These are phyloP conservation scores for Alternaria sp. DNA, from an alignment of 2,329 filamentous ascomycete species.

Conservation along the genomic window DNA sequence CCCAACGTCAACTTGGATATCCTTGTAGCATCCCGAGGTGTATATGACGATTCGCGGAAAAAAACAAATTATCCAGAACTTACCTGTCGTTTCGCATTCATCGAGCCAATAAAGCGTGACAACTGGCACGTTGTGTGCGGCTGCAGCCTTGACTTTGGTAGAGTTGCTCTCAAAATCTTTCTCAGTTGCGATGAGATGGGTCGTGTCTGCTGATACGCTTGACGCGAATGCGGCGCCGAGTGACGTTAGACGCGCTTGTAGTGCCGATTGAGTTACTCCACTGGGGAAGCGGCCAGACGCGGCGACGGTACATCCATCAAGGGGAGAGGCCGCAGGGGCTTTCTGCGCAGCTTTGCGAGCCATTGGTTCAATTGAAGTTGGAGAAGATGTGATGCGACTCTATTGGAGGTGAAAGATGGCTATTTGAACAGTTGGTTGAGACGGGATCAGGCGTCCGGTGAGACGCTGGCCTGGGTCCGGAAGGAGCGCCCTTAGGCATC, in stretches of 20 bases:
- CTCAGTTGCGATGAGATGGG: constrained; percentile 66
- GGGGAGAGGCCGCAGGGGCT: constrained; percentile 41
- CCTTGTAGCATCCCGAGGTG: neutral
- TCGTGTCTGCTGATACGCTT: constrained; percentile 60
- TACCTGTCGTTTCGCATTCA: constrained; percentile 59
- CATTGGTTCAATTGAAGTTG: constrained; percentile 23
- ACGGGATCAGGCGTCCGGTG: constrained; percentile 6
- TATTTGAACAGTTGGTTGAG: constrained; percentile 23
- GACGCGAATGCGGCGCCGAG: constrained; percentile 62
- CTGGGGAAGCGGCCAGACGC: constrained; percentile 68
- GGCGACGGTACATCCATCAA: constrained; percentile 63
- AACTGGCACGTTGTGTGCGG: constrained; percentile 61
- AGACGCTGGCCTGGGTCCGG: constrained; percentile 13
- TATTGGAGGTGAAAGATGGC: neutral
- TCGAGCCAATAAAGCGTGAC: constrained; percentile 70
- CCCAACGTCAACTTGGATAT: constrained; percentile 1
- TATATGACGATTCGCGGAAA: neutral
- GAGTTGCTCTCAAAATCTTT: constrained; percentile 62
- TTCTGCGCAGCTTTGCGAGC: constrained; percentile 34
- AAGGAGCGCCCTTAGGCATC: constrained; percentile 22
- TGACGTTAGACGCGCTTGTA: constrained; percentile 58
- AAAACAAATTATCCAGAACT: constrained; percentile 12
- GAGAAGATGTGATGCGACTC: neutral
- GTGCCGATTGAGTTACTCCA: constrained; percentile 59
- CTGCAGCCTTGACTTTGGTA: constrained; percentile 62